A percentile compares a stretch with the other conserved stretches of the same genome.
phyloP scores from a whole-genome alignment of 768 basidiomycete species.

The Leccinum incarnatum region DNA sequence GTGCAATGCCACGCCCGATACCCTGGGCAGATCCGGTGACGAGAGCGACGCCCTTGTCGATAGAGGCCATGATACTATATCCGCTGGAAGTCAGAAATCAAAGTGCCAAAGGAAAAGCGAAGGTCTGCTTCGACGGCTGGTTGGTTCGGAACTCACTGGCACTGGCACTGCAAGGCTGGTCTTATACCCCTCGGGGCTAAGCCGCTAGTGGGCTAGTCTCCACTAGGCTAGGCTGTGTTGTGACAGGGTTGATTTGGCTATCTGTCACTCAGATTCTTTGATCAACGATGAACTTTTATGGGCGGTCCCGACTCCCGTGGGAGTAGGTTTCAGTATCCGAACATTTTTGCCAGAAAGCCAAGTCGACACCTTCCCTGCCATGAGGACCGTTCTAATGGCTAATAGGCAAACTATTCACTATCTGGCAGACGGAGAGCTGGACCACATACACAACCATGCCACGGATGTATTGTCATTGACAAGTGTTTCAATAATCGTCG shows the following conservation, averaged over 20 bases:
- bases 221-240: not conserved
- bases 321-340: not conserved
- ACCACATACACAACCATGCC: not conserved
- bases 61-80: not conserved
- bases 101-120: not conserved
- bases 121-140: not conserved
- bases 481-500: not conserved
- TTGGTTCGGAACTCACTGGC: no score
- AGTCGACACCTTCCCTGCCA: no score
- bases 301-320: not conserved
- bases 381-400: no score
- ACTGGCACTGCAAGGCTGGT: no score
- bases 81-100: not conserved
- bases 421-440: not conserved
- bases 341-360: not conserved
- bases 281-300: not conserved
- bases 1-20: conserved; percentile 20
- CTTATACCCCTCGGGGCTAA: not conserved
- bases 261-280: no score
- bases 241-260: not conserved
- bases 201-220: no score
- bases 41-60: conserved; percentile 23
- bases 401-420: not conserved
- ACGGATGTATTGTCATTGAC: not conserved
- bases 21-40: conserved; percentile 30